phyloP scores from a whole-genome alignment of 176 grass and related monocot genomes.

The Carex parvula region DNA sequence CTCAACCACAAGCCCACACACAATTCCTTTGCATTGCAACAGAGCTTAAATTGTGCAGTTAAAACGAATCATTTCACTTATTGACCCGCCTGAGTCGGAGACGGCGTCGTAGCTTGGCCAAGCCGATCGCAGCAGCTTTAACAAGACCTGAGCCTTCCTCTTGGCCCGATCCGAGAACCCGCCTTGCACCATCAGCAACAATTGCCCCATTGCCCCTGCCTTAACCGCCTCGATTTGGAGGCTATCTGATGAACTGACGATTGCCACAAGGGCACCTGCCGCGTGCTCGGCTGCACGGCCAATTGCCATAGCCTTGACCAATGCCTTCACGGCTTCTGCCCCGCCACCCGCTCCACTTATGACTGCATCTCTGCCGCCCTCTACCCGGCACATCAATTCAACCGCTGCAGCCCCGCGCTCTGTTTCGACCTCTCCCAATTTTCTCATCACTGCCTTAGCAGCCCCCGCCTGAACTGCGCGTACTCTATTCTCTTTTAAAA shows the following conservation, averaged over 20 bases:
- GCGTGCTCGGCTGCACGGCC: constrained; percentile 86
- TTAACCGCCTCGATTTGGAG: constrained; percentile 89
- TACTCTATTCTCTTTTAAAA: constrained; percentile 70
- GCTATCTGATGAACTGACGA: constrained; percentile 55
- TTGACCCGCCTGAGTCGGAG: constrained; percentile 81
- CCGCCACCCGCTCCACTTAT: constrained; percentile 44
- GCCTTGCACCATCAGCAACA: constrained; percentile 87
- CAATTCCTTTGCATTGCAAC: not conserved
- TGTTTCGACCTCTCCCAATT: constrained; percentile 31
- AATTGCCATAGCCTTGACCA: constrained; percentile 61
- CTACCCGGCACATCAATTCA: constrained; percentile 74
- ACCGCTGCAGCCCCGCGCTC: constrained; percentile 72
- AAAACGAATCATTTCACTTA: not conserved
- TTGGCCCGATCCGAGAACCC: constrained; percentile 89
- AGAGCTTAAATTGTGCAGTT: not conserved
- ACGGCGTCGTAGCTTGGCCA: constrained; percentile 58
- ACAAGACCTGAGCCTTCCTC: constrained; percentile 84
- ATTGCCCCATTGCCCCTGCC: constrained; percentile 60
- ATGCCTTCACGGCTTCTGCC: constrained; percentile 32
- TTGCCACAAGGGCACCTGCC: constrained; percentile 65
- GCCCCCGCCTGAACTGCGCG: constrained; percentile 55
- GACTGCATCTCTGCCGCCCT: constrained; percentile 67
- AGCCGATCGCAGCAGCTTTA: constrained; percentile 71
- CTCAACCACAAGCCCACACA: not conserved
- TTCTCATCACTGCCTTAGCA: constrained; percentile 42